phyloP scores from a whole-genome alignment of 164 flowering plant species.

The Warburgia ugandensis region DNA sequence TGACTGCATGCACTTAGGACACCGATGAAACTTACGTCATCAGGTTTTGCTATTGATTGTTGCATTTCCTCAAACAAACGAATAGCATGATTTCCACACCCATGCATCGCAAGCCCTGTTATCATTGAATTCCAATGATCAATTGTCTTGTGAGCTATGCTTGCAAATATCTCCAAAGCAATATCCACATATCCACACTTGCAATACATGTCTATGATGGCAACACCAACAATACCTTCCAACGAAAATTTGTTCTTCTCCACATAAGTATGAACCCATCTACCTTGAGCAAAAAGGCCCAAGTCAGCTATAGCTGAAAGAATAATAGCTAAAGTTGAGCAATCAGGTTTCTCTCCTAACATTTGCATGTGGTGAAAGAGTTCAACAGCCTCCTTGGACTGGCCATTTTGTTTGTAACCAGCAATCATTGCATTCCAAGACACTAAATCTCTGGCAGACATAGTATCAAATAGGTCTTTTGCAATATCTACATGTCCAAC shows the following conservation, averaged over 20 bases:
- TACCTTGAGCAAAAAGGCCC: slow-evolving; percentile 9
- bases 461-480: slow-evolving; percentile 1
- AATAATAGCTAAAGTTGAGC: slow-evolving; percentile 7
- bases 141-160: slow-evolving; percentile 1
- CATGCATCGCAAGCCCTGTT: slow-evolving; percentile 12
- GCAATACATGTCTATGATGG: slow-evolving; percentile 16
- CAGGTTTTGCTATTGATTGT: background rate
- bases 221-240: slow-evolving; percentile 8
- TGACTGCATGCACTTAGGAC: slow-evolving; percentile 18
- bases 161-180: slow-evolving; percentile 4
- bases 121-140: slow-evolving; percentile 16
- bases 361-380: slow-evolving; percentile 10
- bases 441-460: slow-evolving; percentile 12
- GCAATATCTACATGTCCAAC: slow-evolving; percentile 4
- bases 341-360: slow-evolving; percentile 6
- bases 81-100: slow-evolving; percentile 5
- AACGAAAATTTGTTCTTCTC: slow-evolving; percentile 3
- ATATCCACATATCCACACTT: slow-evolving; percentile 15
- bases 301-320: slow-evolving; percentile 12
- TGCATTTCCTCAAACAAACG: slow-evolving; percentile 10
- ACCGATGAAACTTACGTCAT: slow-evolving; percentile 13
- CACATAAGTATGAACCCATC: slow-evolving; percentile 12
- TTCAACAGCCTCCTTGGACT: slow-evolving; percentile 5
- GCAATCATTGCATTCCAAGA: slow-evolving; percentile 14
- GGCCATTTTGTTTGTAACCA: slow-evolving; percentile 9